phyloP scores from a whole-genome alignment of 2,329 filamentous ascomycete species.

The Diaporthe helianthi region DNA sequence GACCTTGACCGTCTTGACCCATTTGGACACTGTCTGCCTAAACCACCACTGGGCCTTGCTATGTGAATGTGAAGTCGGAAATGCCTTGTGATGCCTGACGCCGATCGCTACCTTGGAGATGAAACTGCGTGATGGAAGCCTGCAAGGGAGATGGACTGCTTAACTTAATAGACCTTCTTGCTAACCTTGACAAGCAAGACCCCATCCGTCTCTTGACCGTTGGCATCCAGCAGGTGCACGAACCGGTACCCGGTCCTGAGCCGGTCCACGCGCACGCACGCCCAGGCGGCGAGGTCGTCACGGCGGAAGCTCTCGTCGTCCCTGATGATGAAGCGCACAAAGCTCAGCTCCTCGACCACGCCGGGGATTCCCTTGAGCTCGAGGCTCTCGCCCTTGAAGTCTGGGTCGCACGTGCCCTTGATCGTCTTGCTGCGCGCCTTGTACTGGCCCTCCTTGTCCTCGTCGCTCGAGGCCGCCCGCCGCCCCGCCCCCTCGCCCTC shows the following conservation, averaged over 20 bases:
- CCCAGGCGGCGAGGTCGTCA: conserved; percentile 86
- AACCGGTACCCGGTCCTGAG: conserved; percentile 78
- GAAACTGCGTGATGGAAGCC: background rate
- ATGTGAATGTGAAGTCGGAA: background rate
- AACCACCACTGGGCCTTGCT: background rate
- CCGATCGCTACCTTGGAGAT: conserved; percentile 1
- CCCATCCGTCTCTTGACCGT: conserved; percentile 71
- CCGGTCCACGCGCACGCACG: conserved; percentile 84
- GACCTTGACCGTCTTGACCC: background rate
- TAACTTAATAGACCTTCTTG: conserved; percentile 56
- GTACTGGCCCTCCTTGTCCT: conserved; percentile 63
- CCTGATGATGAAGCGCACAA: conserved; percentile 84
- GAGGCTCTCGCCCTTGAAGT: conserved; percentile 66
- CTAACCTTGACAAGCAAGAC: conserved; percentile 76
- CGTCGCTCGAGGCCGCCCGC: conserved; percentile 44
- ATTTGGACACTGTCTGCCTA: background rate
- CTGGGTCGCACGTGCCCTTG: conserved; percentile 63
- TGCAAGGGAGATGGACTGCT: background rate
- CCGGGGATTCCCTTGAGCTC: conserved; percentile 62
- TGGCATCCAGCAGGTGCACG: conserved; percentile 75
- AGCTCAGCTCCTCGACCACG: conserved; percentile 73
- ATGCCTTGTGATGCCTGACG: background rate
- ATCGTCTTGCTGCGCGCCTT: conserved; percentile 61
- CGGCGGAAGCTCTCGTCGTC: conserved; percentile 78
- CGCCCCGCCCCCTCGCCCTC: conserved; percentile 29